A percentile compares a stretch with the other conserved stretches of the same genome.
Evolutionary conservation across 1,284 basidiomycete species (phyloP).

Genomic region (Cryptococcus maquisensis): DNA sequence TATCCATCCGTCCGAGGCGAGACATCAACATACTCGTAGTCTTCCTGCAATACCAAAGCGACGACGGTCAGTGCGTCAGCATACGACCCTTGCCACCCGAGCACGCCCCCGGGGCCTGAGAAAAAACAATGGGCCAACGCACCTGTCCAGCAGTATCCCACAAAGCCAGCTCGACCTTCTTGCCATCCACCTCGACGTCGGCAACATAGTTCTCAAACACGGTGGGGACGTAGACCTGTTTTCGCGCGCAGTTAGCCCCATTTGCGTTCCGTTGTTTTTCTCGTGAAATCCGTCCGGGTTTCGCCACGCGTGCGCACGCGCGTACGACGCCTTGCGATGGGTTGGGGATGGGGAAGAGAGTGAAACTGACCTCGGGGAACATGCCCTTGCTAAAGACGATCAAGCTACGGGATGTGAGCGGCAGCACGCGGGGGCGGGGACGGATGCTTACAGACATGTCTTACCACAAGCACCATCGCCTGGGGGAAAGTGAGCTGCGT

Average conservation of each 20-base stretch:
- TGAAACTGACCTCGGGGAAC: conserved; percentile 74
- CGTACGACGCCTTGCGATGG: not conserved
- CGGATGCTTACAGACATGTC: conserved; percentile 52
- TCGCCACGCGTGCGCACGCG: not conserved
- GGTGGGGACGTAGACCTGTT: conserved; percentile 83
- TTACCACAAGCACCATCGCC: conserved; percentile 56
- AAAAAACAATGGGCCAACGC: conserved; percentile 40
- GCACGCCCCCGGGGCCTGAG: not conserved
- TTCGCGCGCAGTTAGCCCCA: too few relatives aligned
- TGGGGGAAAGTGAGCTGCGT: conserved; percentile 8
- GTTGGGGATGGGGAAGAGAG: not conserved
- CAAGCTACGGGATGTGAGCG: conserved; percentile 31
- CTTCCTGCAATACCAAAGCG: conserved; percentile 1
- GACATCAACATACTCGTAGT: conserved; percentile 11
- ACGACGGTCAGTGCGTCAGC: conserved; percentile 6
- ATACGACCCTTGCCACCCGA: conserved; percentile 12
- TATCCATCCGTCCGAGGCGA: not conserved
- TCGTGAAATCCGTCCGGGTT: not conserved
- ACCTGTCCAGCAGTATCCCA: conserved; percentile 97
- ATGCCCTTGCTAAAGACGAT: conserved; percentile 69
- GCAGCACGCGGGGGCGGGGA: not conserved
- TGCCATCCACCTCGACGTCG: conserved; percentile 84
- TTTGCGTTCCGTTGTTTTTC: not conserved
- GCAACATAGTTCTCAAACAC: conserved; percentile 84
- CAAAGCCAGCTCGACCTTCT: conserved; percentile 84